Percentiles rank a stretch among this genome's conserved stretches.
phyloP scores from a whole-genome alignment of 106 monocot genomes.

The Vanilla planifolia region DNA sequence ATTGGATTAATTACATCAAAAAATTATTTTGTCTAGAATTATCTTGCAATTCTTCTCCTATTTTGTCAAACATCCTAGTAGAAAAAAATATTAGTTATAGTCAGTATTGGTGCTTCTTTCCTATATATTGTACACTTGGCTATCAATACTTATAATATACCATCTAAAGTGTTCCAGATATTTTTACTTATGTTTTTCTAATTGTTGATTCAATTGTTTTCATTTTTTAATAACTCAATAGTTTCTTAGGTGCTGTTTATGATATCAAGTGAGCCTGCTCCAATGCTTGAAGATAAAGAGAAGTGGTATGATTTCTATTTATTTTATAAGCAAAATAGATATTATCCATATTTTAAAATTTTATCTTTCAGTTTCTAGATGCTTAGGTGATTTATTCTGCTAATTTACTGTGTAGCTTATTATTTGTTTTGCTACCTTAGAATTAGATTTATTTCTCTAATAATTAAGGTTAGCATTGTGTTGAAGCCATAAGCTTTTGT shows the following conservation, averaged over 20 bases:
- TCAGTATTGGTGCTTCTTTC: no score
- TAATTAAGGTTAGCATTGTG: no score
- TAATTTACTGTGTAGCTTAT: background rate
- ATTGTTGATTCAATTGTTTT: slow-evolving; percentile 2
- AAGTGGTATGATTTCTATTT: slow-evolving; percentile 59
- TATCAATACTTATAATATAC: background rate
- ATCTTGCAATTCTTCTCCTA: no score
- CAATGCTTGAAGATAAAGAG: slow-evolving; percentile 99
- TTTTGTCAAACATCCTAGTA: no score
- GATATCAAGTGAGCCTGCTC: slow-evolving; percentile 99
- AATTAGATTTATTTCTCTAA: no score
- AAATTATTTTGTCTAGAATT: no score
- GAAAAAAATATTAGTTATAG: no score
- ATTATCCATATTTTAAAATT: background rate
- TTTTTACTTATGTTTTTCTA: background rate
- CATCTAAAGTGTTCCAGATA: background rate
- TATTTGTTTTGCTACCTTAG: background rate
- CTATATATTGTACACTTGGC: background rate
- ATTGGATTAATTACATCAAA: no score
- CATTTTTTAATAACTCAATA: background rate
- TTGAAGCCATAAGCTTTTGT: no score
- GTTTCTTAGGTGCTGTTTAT: slow-evolving; percentile 80
- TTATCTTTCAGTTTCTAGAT: background rate
- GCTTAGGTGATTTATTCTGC: background rate
- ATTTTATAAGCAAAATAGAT: background rate